Conservation (phyloP, 306 rosid species). For the Arachis stenosperma region DNA sequence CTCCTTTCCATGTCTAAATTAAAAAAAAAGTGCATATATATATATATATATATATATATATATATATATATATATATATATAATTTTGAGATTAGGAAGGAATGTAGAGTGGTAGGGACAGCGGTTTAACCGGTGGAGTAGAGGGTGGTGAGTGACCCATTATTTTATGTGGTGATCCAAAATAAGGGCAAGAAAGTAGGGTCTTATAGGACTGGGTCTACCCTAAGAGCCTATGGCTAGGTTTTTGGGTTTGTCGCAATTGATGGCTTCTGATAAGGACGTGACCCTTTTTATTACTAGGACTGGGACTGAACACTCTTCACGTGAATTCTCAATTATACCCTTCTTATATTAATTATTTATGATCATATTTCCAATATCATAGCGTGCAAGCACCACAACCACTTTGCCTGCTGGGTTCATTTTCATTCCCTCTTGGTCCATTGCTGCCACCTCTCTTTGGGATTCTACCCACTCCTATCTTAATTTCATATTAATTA, state of each 20-base stretch:
- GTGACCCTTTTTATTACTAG: slow-evolving; percentile 42
- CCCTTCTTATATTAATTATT: not conserved
- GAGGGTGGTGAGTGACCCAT: slow-evolving; percentile 65
- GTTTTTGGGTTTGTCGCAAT: slow-evolving; percentile 41
- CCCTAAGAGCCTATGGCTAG: not conserved
- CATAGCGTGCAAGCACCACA: not conserved
- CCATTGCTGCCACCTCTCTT: not conserved
- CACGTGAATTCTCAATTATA: slow-evolving; percentile 5
- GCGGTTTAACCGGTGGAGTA: slow-evolving; percentile 42
- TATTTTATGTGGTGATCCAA: slow-evolving; percentile 69
- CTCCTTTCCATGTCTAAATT: too few species aligned
- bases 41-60: too few species aligned
- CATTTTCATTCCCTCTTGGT: slow-evolving; percentile 5
- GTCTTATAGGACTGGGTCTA: slow-evolving; percentile 22
- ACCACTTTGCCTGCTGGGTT: slow-evolving; percentile 2
- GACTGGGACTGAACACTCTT: slow-evolving; percentile 14
- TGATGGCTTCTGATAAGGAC: slow-evolving; percentile 47
- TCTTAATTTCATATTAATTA: not conserved
- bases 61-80: too few species aligned
- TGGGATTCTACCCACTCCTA: not conserved
- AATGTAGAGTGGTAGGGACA: slow-evolving; percentile 19
- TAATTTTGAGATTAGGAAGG: slow-evolving; percentile 28
- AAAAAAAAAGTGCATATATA: too few species aligned
- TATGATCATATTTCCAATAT: not conserved
- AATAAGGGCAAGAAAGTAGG: not conserved